phyloP scores from a whole-genome alignment of 768 basidiomycete genomes.

The Boletus rubropictus region DNA sequence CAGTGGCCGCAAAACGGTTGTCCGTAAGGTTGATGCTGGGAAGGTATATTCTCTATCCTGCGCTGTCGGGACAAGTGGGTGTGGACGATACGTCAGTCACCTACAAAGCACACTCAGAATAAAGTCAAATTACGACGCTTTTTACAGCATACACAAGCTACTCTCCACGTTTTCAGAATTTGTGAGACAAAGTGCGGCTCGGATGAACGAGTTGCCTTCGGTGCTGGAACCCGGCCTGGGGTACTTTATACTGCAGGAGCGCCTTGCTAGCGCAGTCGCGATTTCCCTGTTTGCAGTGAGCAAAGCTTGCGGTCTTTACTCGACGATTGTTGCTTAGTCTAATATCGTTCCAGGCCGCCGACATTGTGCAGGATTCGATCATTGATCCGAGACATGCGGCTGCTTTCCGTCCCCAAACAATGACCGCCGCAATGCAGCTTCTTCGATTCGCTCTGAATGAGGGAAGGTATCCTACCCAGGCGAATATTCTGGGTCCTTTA shows the following conservation, averaged over 20 bases:
- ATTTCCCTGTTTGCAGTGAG: constrained; percentile 35
- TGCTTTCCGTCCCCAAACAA: constrained; percentile 44
- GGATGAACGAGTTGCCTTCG: constrained; percentile 9
- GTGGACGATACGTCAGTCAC: constrained; percentile 20
- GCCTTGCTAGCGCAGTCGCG: constrained; percentile 31
- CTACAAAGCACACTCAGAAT: not conserved
- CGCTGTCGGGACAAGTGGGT: constrained; percentile 18
- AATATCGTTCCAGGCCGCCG: constrained; percentile 18
- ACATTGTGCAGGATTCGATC: constrained; percentile 7
- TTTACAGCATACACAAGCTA: constrained; percentile 11
- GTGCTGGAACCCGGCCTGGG: constrained; percentile 1
- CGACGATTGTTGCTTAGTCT: not conserved
- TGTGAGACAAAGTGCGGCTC: constrained; percentile 16
- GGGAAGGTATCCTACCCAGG: constrained; percentile 10
- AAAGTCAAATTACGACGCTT: not conserved
- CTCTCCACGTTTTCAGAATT: constrained; percentile 16
- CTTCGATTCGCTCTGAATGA: constrained; percentile 38
- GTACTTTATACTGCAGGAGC: constrained; percentile 23
- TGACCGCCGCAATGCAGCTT: constrained; percentile 39
- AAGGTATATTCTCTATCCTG: constrained; percentile 47
- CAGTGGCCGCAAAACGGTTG: constrained; percentile 57
- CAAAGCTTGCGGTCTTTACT: not conserved
- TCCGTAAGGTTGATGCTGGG: constrained; percentile 52
- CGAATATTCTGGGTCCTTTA: constrained; percentile 10
- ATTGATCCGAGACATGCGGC: not conserved